Percentiles rank a stretch among this genome's conserved stretches.
Conservation (phyloP, 2,329 filamentous ascomycete genomes). For the Dactylonectria macrodidyma region DNA sequence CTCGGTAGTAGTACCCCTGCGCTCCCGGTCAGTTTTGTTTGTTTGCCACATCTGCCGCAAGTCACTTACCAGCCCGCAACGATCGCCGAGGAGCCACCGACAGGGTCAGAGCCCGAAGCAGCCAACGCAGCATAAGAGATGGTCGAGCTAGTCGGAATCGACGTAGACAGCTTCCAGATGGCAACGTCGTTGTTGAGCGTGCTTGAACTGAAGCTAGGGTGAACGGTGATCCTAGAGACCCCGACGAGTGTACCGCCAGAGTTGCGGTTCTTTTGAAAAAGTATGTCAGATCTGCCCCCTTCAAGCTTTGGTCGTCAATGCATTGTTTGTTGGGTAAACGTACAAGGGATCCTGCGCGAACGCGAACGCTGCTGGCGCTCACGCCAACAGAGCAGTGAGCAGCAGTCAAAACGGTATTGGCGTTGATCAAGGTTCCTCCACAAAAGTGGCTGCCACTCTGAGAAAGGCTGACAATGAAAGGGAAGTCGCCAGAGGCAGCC, state of each 20-base stretch:
- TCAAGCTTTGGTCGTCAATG: too few relatives aligned
- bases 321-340: conserved; percentile 1
- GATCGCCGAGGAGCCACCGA: conserved; percentile 35
- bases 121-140: conserved; percentile 47
- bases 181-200: conserved; percentile 48
- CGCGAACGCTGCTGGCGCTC: conserved; percentile 33
- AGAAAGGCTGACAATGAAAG: conserved; percentile 50
- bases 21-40: not conserved
- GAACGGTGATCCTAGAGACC: conserved; percentile 42
- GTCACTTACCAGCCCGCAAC: conserved; percentile 49
- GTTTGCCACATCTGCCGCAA: not conserved
- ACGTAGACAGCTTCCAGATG: conserved; percentile 48
- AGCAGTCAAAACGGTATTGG: conserved; percentile 52
- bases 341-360: conserved; percentile 49
- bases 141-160: conserved; percentile 39
- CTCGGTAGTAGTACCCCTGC: conserved; percentile 44
- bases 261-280: conserved; percentile 36
- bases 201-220: conserved; percentile 44
- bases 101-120: conserved; percentile 46
- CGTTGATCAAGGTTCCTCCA: conserved; percentile 49
- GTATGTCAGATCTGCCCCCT: too few relatives aligned
- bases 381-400: conserved; percentile 48
- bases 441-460: conserved; percentile 43
- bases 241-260: conserved; percentile 46
- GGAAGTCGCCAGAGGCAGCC: conserved; percentile 49